Base-by-base conservation (phyloP, 176 grass and related monocot genomes). In the Pontederia crassipes region DNA sequence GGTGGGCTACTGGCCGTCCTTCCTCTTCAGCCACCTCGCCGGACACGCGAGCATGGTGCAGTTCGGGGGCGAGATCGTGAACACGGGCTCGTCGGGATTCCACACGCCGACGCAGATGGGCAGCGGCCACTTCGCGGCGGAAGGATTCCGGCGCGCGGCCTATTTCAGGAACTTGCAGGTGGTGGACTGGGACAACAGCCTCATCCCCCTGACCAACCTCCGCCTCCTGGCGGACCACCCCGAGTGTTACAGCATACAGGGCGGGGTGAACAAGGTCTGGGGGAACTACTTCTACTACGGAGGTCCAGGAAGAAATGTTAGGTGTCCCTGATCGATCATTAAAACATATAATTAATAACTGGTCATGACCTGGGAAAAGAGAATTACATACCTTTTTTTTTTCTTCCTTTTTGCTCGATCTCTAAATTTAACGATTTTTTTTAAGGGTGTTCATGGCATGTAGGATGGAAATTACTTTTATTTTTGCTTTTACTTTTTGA, bases 31-130 rank as follows among this genome's bases (percentile, higher is more conserved):
- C 8, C 26, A 13, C 26, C 49, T 68, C 11, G 13, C 26, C 9
- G 14, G 2, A 8, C 9, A 54, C 14, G 65, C 51, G 12, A 55
- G 27, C 12, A 8, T 17, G 49, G 65, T 68, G 49, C 2, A 68
- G 12, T 68, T 49, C 24, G 50, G 65, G 4, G 65, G 65, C 16
- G 65, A 68, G 51, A 45, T 68, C 12, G 12, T 68, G 7, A 68
- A 68, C 65, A 46, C 17, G 0, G 8, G 15, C 0, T 14, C 28
- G 10, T 14, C 49, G 9, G 51, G 65, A 2, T 9, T 54, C 27
- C 65, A 68, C 65, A 54, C 65, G 26, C 16, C 65, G 13, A 68
- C 65, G 11, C 26, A 45, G 12, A 68, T 68, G 65, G 65, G 65
- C 26, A 53, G 48, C 14, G 65, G 65, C 49, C 65, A 68, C 27